Evolutionary conservation across 352 stramenopile species (phyloP), one percentile per base, ranked within the genome.

Genomic region (Pythium diclinum): DNA sequence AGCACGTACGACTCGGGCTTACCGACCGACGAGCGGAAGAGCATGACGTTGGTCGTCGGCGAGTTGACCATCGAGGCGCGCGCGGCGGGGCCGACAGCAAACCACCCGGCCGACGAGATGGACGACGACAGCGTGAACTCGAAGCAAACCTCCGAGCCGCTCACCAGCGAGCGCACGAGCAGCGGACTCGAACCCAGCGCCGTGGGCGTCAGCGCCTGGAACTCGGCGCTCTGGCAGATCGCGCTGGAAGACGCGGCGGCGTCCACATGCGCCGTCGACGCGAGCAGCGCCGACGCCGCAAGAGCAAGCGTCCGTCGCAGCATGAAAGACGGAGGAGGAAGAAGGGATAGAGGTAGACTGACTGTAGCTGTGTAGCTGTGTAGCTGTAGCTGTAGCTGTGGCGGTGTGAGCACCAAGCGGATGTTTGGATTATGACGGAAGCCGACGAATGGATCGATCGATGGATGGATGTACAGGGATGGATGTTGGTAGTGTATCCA

Each of bases 21-120:
- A 36, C 73, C 74, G 28, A 77, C 66, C 1, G 59, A 49, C 62
- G 75, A 73, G 57, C 81, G 77, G 67, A 88, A 90, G 56, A 92
- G 72, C 78, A 94, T 87, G 46, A 87, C 84, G 65, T 89, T 94
- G 38, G 74, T 72, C 14, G 49, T 61, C 5, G 86, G 86, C 42
- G 69, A 81, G 72, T 81, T 92, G 59, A 92, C 83, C 82, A 93
- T 94, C 16, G 65, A 56, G 14, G 71, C 63, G 14, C 32, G 64
- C 2, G 61, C 66, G 1, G 84, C 73, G 48, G 85, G 67, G 1
- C 83, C 82, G 36, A 93, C 83, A 32, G 69, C 80, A 58, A 92
- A 83, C 83, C 82, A 94, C 25, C 63, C 67, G 6, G 76, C 53
- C n/a, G 63, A 76, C 11, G 75, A 63, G 7, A 79, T 68, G 1